phyloP scores from a whole-genome alignment of 2,329 filamentous ascomycete species.

The Orbilia brochopaga region DNA sequence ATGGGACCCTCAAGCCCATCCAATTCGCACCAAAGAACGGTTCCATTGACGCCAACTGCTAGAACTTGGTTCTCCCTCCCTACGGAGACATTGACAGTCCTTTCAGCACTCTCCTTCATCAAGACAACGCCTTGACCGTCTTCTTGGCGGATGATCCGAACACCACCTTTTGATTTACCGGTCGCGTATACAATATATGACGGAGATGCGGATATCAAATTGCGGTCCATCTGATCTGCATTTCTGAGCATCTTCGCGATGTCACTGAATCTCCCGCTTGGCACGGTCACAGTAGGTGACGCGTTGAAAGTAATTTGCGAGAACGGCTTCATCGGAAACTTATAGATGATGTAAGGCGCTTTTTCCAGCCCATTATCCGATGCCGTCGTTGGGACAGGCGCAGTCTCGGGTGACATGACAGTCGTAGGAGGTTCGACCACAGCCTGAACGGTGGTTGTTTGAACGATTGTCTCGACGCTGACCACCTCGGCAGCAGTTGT shows the following conservation, averaged over 20 bases:
- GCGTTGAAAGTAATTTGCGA: slow-evolving; percentile 78
- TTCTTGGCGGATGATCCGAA: slow-evolving; percentile 91
- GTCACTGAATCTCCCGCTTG: slow-evolving; percentile 82
- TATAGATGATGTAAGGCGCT: slow-evolving; percentile 78
- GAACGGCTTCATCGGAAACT: slow-evolving; percentile 96
- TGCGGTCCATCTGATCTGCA: slow-evolving; percentile 95
- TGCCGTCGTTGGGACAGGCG: slow-evolving; percentile 11
- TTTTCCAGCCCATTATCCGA: slow-evolving; percentile 62
- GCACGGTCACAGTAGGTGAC: slow-evolving; percentile 65
- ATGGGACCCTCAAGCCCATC: slow-evolving; percentile 59
- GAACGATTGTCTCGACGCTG: slow-evolving; percentile 6
- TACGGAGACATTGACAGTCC: slow-evolving; percentile 90
- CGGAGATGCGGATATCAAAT: slow-evolving; percentile 84
- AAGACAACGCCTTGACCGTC: slow-evolving; percentile 90
- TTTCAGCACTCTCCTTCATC: slow-evolving; percentile 88
- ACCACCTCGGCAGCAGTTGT: slow-evolving; percentile 60
- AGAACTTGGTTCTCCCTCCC: slow-evolving; percentile 71
- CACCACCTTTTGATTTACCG: slow-evolving; percentile 81
- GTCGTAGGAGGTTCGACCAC: slow-evolving; percentile 17
- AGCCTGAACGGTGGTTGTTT: slow-evolving; percentile 18
- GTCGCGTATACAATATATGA: slow-evolving; percentile 94
- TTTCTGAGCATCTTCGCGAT: slow-evolving; percentile 96
- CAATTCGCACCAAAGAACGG: slow-evolving; percentile 83
- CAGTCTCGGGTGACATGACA: slow-evolving; percentile 30
- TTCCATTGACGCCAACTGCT: slow-evolving; percentile 90